Evolutionary conservation across 2,329 filamentous ascomycete genomes (phyloP), one percentile per base, ranked within the genome.

Genomic region (Escovopsis weberi): DNA sequence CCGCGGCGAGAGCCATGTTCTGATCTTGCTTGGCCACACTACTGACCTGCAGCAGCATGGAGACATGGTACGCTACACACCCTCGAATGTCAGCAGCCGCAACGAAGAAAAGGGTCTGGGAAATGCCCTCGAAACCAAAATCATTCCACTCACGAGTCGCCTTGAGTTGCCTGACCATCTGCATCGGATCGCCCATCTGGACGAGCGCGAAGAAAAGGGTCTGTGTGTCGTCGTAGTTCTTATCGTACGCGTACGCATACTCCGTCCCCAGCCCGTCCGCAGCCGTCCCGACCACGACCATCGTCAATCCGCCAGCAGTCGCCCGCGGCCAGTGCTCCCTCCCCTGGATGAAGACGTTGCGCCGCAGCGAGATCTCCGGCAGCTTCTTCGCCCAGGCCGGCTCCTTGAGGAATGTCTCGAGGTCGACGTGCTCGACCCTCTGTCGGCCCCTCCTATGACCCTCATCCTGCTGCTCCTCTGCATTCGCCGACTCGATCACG

Each of bases 21-120:
- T 86, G 78, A 56, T 95, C 86, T 50, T 94, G 84, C 58, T 91
- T 89, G 11, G 87, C 87, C 40, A 96, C 83, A 57, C 86, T 85
- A 47, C 85, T 93, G 26, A 94, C 87, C 58, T 95, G 88, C 19
- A 96, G 78, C n/a, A 96, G 73, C 2, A 85, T 88, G 2, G 86
- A 91, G 50, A 96, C 82, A 57, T 96, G 88, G 59, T 95, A 96
- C 4, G 89, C 72, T 75, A 45, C 11, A 26, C 42, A 15, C 4
- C 42, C 33, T 35, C 12, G 23, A 6, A 18, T 30, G 11, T 28
- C 33, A 39, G 33, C 7, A 9, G 8, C 18, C 15, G 9, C 19
- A 6, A 26, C 15, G 15, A n/a, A 12, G 19, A 23, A 19, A 23
- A 37, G 12, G 18, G 35, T 8, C 12, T 9, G 18, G 18, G 23